These are phyloP conservation scores for Phytophthora brassicae DNA, from an alignment of 352 stramenopile species.

Conservation along the genomic window DNA sequence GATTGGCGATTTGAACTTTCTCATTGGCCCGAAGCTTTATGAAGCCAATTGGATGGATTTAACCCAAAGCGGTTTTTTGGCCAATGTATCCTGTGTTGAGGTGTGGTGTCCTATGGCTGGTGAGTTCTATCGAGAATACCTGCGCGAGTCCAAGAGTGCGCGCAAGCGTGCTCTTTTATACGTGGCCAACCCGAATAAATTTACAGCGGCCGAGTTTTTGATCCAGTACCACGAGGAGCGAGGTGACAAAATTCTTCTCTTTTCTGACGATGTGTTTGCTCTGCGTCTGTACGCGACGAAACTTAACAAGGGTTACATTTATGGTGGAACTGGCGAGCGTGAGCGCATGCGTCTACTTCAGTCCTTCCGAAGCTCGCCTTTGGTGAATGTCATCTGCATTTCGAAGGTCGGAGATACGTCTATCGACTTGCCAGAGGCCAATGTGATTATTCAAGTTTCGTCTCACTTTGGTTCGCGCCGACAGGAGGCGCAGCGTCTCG, in stretches of 20 bases:
- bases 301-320: conserved; percentile 94
- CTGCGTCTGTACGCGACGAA: conserved; percentile 94
- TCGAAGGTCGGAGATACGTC: conserved; percentile 98
- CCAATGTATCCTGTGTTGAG: conserved; percentile 98
- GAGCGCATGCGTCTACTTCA: conserved; percentile 88
- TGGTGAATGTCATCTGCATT: conserved; percentile 91
- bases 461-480: conserved; percentile 98
- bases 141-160: conserved; percentile 86
- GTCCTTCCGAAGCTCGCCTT: conserved; percentile 81
- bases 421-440: conserved; percentile 99
- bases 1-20: conserved; percentile 99
- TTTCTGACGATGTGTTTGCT: conserved; percentile 98
- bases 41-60: conserved; percentile 99
- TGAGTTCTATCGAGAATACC: conserved; percentile 95
- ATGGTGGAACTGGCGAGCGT: conserved; percentile 95
- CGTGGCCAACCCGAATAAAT: conserved; percentile 99
- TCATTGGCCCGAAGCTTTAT: conserved; percentile 97
- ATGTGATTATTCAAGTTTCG: conserved; percentile 99
- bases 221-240: conserved; percentile 97
- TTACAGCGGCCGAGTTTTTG: conserved; percentile 95
- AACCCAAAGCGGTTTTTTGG: conserved; percentile 95
- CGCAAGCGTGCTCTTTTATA: conserved; percentile 96
- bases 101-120: conserved; percentile 99
- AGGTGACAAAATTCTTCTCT: conserved; percentile 99
- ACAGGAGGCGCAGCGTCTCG: conserved; percentile 99